A percentile compares a stretch with the other conserved stretches of the same genome.
Evolutionary conservation across 164 flowering plant species (phyloP).

Genomic region (Kalanchoe fedtschenkoi): DNA sequence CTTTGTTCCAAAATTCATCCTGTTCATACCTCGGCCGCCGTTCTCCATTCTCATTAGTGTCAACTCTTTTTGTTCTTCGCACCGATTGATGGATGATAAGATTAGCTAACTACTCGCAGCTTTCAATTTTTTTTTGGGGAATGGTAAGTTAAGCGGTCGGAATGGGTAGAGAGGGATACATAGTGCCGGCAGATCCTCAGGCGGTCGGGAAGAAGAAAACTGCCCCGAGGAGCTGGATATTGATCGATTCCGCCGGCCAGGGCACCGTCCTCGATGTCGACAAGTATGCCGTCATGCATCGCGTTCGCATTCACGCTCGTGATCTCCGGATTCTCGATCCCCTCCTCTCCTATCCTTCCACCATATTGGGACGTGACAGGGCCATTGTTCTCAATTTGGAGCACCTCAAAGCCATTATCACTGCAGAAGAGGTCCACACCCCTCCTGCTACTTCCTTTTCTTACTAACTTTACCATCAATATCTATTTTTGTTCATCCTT

Average conservation of each 20-base stretch:
- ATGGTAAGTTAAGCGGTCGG: constrained; percentile 7
- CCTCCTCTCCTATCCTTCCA: constrained; percentile 78
- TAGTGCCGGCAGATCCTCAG: constrained; percentile 45
- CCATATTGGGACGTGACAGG: constrained; percentile 82
- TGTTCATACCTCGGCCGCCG: too few species aligned
- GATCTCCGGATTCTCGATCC: constrained; percentile 93
- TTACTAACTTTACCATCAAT: too few species aligned
- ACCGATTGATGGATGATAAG: too few species aligned
- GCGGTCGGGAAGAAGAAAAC: constrained; percentile 47
- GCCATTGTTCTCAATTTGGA: constrained; percentile 90
- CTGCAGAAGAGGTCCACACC: constrained; percentile 84
- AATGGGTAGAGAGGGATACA: constrained; percentile 43
- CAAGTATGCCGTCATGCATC: constrained; percentile 80
- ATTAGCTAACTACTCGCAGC: too few species aligned
- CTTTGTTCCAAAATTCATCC: too few species aligned
- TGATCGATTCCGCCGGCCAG: constrained; percentile 48
- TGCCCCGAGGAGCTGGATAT: constrained; percentile 68
- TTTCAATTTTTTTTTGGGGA: neutral
- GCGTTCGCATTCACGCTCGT: constrained; percentile 84
- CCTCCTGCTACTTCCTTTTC: too few species aligned
- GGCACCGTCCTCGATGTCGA: constrained; percentile 60
- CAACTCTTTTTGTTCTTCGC: too few species aligned
- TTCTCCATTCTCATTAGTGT: too few species aligned
- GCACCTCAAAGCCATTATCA: constrained; percentile 94
- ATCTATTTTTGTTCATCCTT: too few species aligned